A percentile compares a stretch with the other conserved stretches of the same genome.
These are phyloP conservation scores for Penicillium rolfsii DNA, from an alignment of 2,329 filamentous ascomycete genomes.

Conservation along the genomic window DNA sequence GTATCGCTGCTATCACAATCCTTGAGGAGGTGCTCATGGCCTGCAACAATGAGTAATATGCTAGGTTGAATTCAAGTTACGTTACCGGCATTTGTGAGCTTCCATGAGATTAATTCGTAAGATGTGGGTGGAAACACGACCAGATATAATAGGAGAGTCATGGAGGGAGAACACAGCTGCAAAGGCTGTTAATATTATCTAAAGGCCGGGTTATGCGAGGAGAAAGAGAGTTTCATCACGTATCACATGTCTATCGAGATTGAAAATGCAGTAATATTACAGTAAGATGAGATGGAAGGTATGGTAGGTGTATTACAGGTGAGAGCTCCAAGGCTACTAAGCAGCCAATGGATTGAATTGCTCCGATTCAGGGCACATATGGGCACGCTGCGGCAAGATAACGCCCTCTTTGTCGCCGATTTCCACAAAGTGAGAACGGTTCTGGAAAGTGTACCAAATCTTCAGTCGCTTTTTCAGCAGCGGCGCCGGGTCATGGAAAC, in stretches of 20 bases:
- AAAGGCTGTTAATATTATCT: background rate
- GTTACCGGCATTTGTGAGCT: too few species aligned
- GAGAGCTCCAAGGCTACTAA: background rate
- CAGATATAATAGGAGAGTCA: background rate
- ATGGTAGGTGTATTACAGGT: background rate
- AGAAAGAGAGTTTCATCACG: too few species aligned
- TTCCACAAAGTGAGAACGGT: slow-evolving; percentile 44
- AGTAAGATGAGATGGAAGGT: slow-evolving; percentile 1
- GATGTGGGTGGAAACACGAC: background rate
- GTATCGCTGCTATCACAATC: background rate
- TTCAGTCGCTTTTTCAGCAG: slow-evolving; percentile 45
- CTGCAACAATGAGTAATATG: too few species aligned
- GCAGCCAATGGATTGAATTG: slow-evolving; percentile 4
- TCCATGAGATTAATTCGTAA: background rate
- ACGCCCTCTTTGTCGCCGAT: slow-evolving; percentile 42
- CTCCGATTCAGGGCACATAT: slow-evolving; percentile 32
- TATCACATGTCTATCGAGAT: slow-evolving; percentile 14
- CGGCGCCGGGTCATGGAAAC: slow-evolving; percentile 51
- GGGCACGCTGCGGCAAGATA: slow-evolving; percentile 45
- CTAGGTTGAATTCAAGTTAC: too few species aligned
- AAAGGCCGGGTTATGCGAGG: background rate
- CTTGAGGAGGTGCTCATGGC: background rate
- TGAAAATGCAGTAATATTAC: slow-evolving; percentile 24
- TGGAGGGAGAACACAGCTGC: background rate
- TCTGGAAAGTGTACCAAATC: slow-evolving; percentile 48